A percentile compares a stretch with the other conserved stretches of the same genome.
These are phyloP conservation scores for Populus simonii DNA, from an alignment of 345 rosid genomes.

Conservation along the genomic window DNA sequence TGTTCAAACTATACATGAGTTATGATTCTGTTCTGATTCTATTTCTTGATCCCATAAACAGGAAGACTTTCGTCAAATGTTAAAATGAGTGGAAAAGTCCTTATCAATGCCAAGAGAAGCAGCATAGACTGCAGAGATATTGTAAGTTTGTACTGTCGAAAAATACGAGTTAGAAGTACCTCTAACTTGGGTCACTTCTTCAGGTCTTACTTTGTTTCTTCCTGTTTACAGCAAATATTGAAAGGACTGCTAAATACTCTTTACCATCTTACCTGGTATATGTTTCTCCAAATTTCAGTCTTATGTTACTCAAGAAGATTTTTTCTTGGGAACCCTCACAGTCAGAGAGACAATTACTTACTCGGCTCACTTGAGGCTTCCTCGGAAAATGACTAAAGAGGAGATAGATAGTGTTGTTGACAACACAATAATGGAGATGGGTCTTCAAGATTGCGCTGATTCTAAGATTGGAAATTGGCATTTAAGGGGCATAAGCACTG, in stretches of 20 bases:
- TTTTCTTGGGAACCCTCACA: slow-evolving; percentile 18
- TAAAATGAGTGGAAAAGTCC: slow-evolving; percentile 18
- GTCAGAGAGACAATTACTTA: slow-evolving; percentile 35
- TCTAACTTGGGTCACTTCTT: background rate
- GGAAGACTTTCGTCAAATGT: slow-evolving; percentile 24
- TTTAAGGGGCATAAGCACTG: slow-evolving; percentile 32
- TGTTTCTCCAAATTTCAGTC: slow-evolving; percentile 12
- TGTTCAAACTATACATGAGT: background rate
- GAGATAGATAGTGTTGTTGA: slow-evolving; percentile 20
- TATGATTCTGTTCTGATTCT: background rate
- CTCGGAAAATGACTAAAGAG: background rate
- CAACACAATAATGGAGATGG: slow-evolving; percentile 32
- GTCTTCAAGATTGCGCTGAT: slow-evolving; percentile 31
- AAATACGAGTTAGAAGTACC: background rate
- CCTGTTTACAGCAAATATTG: background rate
- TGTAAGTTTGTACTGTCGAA: slow-evolving; percentile 16
- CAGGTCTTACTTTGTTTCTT: background rate
- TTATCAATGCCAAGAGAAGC: slow-evolving; percentile 18
- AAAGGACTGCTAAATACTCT: background rate
- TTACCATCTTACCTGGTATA: slow-evolving; percentile 2
- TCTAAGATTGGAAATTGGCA: slow-evolving; percentile 35
- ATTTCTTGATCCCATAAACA: background rate
- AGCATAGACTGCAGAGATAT: slow-evolving; percentile 6
- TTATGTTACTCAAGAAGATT: slow-evolving; percentile 20
- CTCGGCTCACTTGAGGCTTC: slow-evolving; percentile 33